Evolutionary conservation across 495 filamentous ascomycete genomes (phyloP).

Genomic region (Mytilinidion resinicola): DNA sequence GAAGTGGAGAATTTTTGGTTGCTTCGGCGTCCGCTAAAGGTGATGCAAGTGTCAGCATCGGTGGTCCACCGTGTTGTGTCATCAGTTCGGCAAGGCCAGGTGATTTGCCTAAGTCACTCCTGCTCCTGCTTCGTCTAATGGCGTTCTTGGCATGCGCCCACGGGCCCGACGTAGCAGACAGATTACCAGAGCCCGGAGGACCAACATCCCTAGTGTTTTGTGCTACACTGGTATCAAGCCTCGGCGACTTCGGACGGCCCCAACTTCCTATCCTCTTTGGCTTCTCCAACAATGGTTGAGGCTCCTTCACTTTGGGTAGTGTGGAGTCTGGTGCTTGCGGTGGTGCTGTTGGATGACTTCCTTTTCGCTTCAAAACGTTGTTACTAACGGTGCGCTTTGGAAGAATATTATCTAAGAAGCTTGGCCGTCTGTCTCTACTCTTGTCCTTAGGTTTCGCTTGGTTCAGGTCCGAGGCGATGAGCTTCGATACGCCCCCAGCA

Average conservation of each 20-base stretch:
- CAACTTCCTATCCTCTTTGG: constrained; percentile 29
- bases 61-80: constrained; percentile 54
- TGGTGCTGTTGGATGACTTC: constrained; percentile 13
- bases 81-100: constrained; percentile 32
- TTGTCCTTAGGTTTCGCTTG: constrained; percentile 20
- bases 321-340: constrained; percentile 11
- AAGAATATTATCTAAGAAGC: constrained; percentile 27
- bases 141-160: constrained; percentile 42
- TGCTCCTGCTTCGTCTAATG: constrained; percentile 61
- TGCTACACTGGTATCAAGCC: constrained; percentile 28
- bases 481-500: constrained; percentile 22
- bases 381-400: constrained; percentile 27
- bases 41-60: constrained; percentile 48
- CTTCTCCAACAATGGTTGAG: constrained; percentile 10
- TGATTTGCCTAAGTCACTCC: constrained; percentile 59
- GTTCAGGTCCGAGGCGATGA: constrained; percentile 10
- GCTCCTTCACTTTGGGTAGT: constrained; percentile 11
- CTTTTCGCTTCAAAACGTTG: constrained; percentile 31
- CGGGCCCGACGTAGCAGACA: constrained; percentile 44
- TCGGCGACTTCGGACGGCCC: constrained; percentile 29
- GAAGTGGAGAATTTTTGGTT: constrained; percentile 29
- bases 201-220: constrained; percentile 13
- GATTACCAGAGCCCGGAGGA: constrained; percentile 37
- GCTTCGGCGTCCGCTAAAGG: constrained; percentile 30
- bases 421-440: constrained; percentile 22